phyloP scores from a whole-genome alignment of 2,329 filamentous ascomycete species.

The Fusarium sp. region DNA sequence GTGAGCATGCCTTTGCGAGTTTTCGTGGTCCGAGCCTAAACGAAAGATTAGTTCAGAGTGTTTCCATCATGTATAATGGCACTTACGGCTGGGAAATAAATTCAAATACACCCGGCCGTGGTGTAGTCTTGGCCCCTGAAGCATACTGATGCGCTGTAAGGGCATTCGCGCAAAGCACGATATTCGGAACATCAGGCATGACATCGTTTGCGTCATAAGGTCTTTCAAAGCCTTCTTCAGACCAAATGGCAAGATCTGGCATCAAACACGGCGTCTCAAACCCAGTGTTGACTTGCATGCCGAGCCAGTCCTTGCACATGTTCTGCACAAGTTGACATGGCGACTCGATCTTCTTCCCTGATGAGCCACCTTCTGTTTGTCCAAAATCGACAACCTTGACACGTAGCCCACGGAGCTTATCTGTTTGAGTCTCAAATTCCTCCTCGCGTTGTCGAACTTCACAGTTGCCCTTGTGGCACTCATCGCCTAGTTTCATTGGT shows the following conservation, averaged over 20 bases:
- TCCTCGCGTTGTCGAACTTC: slow-evolving; percentile 34
- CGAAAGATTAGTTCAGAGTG: not conserved
- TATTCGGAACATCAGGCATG: slow-evolving; percentile 33
- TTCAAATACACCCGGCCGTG: slow-evolving; percentile 46
- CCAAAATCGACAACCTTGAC: slow-evolving; percentile 29
- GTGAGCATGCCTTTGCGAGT: slow-evolving; percentile 49
- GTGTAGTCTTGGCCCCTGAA: slow-evolving; percentile 31
- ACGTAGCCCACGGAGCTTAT: slow-evolving; percentile 48
- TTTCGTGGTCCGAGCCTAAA: slow-evolving; percentile 53
- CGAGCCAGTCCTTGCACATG: slow-evolving; percentile 23
- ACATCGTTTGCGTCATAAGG: not conserved
- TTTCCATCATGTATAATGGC: fast-evolving
- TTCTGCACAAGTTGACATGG: slow-evolving; percentile 17
- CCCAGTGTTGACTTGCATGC: slow-evolving; percentile 35
- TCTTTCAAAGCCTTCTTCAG: slow-evolving; percentile 20
- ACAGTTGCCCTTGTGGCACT: not conserved
- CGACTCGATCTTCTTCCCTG: not conserved
- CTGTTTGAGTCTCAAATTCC: slow-evolving; percentile 45
- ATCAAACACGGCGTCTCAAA: slow-evolving; percentile 5
- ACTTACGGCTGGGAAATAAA: slow-evolving; percentile 55
- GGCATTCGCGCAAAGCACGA: slow-evolving; percentile 51
- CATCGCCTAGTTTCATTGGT: slow-evolving; percentile 39
- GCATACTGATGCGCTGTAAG: slow-evolving; percentile 47
- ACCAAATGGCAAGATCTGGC: slow-evolving; percentile 47
- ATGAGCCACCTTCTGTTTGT: not conserved